Percentiles rank a stretch among this genome's conserved stretches.
phyloP scores from a whole-genome alignment of 2,329 filamentous ascomycete genomes.

The Elsinoe arachidis region DNA sequence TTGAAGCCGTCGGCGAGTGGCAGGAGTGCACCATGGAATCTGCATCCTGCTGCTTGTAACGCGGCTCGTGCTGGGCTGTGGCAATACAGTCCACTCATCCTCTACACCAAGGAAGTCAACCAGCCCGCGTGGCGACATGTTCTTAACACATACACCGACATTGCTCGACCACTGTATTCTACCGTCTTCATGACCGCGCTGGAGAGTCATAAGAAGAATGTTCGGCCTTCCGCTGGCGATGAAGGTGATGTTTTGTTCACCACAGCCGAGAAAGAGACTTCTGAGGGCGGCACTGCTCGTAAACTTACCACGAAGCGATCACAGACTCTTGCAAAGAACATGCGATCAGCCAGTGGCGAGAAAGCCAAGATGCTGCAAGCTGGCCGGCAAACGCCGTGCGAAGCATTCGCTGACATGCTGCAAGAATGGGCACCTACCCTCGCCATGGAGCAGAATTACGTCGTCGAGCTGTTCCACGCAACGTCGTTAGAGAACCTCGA shows the following conservation, averaged over 20 bases:
- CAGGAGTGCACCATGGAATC: constrained; percentile 43
- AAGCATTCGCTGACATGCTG: constrained; percentile 70
- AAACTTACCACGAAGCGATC: constrained; percentile 92
- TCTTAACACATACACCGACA: constrained; percentile 71
- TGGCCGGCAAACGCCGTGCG: constrained; percentile 63
- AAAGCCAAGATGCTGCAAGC: constrained; percentile 46
- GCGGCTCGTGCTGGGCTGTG: constrained; percentile 66
- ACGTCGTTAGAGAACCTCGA: constrained; percentile 74
- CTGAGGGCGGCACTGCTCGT: constrained; percentile 58
- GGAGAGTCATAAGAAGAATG: constrained; percentile 55
- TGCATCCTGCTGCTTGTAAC: constrained; percentile 62
- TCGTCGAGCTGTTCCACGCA: constrained; percentile 94
- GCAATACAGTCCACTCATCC: constrained; percentile 77
- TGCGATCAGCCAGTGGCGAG: constrained; percentile 61
- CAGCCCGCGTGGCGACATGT: constrained; percentile 70
- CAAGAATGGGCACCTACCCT: constrained; percentile 77
- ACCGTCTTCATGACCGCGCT: constrained; percentile 72
- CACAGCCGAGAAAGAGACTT: constrained; percentile 74
- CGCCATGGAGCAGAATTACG: constrained; percentile 91
- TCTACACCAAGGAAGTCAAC: constrained; percentile 83
- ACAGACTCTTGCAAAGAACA: constrained; percentile 69
- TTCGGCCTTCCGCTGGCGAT: constrained; percentile 25
- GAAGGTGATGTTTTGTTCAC: constrained; percentile 64
- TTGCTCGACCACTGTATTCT: constrained; percentile 68
- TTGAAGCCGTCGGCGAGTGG: constrained; percentile 26